A percentile compares a stretch with the other conserved stretches of the same genome.
Conservation (phyloP, 2,329 filamentous ascomycete species). For the Triangularia setosa region DNA sequence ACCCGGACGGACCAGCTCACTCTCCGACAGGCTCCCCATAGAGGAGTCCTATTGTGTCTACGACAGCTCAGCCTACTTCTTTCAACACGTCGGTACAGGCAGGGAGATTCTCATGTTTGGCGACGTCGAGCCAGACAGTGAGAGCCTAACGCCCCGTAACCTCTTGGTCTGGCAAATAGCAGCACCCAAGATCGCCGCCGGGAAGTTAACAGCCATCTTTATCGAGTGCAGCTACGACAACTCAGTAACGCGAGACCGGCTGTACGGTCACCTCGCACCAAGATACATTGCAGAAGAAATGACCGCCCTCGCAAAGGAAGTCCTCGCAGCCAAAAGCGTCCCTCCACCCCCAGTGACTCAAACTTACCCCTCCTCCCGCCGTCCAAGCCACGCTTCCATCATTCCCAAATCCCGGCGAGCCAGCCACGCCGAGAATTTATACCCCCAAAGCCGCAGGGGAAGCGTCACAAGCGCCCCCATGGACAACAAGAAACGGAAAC, state of each 20-base stretch:
- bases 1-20: slow-evolving; percentile 14
- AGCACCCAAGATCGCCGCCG: slow-evolving; percentile 73
- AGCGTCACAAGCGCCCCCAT: slow-evolving; percentile 1
- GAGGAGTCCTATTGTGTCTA: slow-evolving; percentile 62
- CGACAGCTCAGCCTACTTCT: slow-evolving; percentile 91
- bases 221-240: slow-evolving; percentile 96
- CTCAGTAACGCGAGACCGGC: slow-evolving; percentile 66
- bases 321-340: slow-evolving; percentile 49
- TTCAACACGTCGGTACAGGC: slow-evolving; percentile 67
- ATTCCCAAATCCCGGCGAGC: not conserved
- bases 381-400: slow-evolving; percentile 7
- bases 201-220: slow-evolving; percentile 74
- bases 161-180: slow-evolving; percentile 82
- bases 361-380: slow-evolving; percentile 24
- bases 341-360: slow-evolving; percentile 17
- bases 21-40: slow-evolving; percentile 17
- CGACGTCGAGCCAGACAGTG: slow-evolving; percentile 86
- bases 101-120: slow-evolving; percentile 89
- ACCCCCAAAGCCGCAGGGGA: not conserved
- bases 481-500: slow-evolving; percentile 55
- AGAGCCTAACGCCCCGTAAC: slow-evolving; percentile 80
- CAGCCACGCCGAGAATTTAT: not conserved
- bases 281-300: slow-evolving; percentile 79
- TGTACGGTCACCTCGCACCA: slow-evolving; percentile 89
- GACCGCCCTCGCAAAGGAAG: slow-evolving; percentile 64